Percentiles rank a stretch among this genome's conserved stretches.
Evolutionary conservation across 2,329 filamentous ascomycete species (phyloP).

Genomic region (Diaporthe helianthi): DNA sequence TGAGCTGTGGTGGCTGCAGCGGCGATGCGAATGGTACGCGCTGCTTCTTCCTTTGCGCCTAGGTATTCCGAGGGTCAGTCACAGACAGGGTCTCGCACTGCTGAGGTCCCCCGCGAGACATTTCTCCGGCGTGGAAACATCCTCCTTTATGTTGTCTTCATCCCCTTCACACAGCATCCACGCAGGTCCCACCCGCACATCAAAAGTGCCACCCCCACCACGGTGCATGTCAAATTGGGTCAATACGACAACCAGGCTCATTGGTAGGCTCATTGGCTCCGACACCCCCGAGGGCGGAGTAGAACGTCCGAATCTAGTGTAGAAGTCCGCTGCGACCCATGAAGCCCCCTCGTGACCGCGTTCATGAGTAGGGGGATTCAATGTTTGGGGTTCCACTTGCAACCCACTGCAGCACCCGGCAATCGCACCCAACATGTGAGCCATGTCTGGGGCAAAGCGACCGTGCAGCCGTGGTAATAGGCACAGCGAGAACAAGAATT

Average conservation of each 20-base stretch:
- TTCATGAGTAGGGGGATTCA: neutral
- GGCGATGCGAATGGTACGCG: neutral
- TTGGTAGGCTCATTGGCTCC: constrained; percentile 24
- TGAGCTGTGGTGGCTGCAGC: neutral
- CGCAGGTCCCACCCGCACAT: constrained; percentile 3
- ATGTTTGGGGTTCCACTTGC: constrained; percentile 19
- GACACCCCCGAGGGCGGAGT: constrained; percentile 29
- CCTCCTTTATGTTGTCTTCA: neutral
- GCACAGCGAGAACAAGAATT: neutral
- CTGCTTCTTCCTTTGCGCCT: neutral
- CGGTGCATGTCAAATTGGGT: constrained; percentile 14
- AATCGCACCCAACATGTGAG: neutral
- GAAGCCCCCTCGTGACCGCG: constrained; percentile 17
- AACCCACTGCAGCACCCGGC: constrained; percentile 2
- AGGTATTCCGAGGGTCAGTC: neutral
- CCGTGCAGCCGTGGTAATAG: neutral
- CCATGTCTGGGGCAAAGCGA: constrained; percentile 20
- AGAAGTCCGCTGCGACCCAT: constrained; percentile 14
- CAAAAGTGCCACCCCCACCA: constrained; percentile 3
- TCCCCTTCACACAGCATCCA: neutral
- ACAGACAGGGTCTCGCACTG: neutral
- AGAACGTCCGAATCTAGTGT: constrained; percentile 11
- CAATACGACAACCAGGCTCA: constrained; percentile 15
- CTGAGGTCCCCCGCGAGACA: neutral
- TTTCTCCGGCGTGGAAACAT: neutral